These are phyloP conservation scores for Phoma sp. DNA, from an alignment of 2,329 filamentous ascomycete genomes.

Conservation along the genomic window DNA sequence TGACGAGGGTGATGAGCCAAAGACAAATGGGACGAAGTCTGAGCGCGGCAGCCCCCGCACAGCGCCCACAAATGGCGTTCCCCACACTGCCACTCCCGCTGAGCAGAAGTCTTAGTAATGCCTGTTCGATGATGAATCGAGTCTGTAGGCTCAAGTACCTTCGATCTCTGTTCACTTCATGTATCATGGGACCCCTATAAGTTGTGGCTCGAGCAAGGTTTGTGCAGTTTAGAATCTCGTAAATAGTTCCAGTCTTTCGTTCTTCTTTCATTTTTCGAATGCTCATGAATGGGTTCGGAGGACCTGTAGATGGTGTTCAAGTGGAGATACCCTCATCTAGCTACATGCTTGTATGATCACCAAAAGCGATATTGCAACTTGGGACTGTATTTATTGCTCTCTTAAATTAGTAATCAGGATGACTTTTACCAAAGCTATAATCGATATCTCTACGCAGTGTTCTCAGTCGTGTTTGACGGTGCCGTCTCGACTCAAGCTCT, in stretches of 20 bases:
- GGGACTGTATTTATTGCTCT: conserved; percentile 8
- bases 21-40: conserved; percentile 53
- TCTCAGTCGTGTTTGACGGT: background rate
- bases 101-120: conserved; percentile 42
- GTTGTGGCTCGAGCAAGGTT: background rate
- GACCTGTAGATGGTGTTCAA: conserved; percentile 17
- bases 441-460: background rate
- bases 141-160: background rate
- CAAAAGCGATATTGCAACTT: conserved; percentile 7
- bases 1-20: conserved; percentile 87
- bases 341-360: conserved; percentile 17
- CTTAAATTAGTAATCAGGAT: conserved; percentile 1
- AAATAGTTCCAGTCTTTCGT: conserved; percentile 6
- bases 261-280: background rate
- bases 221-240: background rate
- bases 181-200: background rate
- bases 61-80: conserved; percentile 41
- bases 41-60: conserved; percentile 54
- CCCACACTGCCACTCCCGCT: conserved; percentile 44
- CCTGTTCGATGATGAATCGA: background rate
- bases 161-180: background rate
- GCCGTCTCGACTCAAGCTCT: background rate
- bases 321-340: conserved; percentile 19
- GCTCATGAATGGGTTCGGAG: conserved; percentile 1
- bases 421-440: background rate